Evolutionary conservation across 1,284 basidiomycete genomes (phyloP).

Genomic region (Ganoderma resinaceum): DNA sequence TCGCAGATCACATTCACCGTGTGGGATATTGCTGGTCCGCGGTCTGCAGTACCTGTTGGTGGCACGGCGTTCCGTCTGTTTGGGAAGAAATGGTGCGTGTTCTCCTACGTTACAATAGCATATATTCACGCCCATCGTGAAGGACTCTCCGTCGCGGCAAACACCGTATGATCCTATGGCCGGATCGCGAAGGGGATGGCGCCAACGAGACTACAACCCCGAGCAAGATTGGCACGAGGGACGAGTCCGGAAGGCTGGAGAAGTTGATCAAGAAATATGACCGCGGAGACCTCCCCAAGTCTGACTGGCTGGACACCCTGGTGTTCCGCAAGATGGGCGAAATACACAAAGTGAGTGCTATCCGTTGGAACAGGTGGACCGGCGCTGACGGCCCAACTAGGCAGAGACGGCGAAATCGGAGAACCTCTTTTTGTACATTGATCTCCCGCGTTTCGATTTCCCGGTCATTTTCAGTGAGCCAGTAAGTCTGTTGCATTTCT

Average conservation of each 20-base stretch:
- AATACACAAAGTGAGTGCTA: constrained; percentile 77
- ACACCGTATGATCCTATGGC: constrained; percentile 89
- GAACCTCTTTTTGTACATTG: constrained; percentile 92
- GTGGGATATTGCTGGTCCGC: constrained; percentile 90
- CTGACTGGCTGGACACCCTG: constrained; percentile 95
- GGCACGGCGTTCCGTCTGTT: constrained; percentile 92
- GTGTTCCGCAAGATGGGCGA: constrained; percentile 95
- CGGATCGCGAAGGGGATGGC: constrained; percentile 85
- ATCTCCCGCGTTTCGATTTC: constrained; percentile 97
- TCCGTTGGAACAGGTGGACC: neutral
- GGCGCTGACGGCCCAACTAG: constrained; percentile 45
- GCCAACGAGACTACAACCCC: constrained; percentile 85
- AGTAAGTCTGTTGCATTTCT: constrained; percentile 45
- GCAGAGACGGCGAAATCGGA: constrained; percentile 89
- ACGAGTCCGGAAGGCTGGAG: constrained; percentile 95
- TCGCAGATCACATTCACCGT: constrained; percentile 94
- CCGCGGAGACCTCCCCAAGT: constrained; percentile 90
- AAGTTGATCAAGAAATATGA: constrained; percentile 98
- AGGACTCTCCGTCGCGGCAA: constrained; percentile 92
- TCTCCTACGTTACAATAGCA: neutral
- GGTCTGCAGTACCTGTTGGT: constrained; percentile 80
- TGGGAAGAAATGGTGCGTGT: constrained; percentile 83
- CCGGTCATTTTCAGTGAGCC: constrained; percentile 96
- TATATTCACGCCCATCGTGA: neutral
- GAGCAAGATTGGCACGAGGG: constrained; percentile 79